A percentile compares a stretch with the other conserved stretches of the same genome.
Conservation (phyloP, 345 rosid genomes). For the Nephelium lappaceum region DNA sequence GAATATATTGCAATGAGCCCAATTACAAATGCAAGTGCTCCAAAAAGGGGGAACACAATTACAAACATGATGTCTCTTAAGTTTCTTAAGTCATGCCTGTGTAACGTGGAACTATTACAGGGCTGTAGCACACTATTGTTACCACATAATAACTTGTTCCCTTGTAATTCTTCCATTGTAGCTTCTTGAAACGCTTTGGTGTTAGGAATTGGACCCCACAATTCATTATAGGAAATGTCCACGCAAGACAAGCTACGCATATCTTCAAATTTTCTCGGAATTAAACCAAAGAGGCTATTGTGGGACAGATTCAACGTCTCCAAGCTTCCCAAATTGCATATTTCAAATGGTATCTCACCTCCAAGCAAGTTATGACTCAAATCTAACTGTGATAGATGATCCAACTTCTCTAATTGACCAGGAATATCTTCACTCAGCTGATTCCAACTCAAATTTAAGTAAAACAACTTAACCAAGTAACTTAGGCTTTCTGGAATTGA, state of each 20-base stretch:
- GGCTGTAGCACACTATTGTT: too few species aligned
- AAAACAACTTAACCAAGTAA: slow-evolving; percentile 5
- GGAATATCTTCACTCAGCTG: slow-evolving; percentile 20
- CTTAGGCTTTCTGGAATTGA: slow-evolving; percentile 10
- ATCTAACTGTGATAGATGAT: slow-evolving; percentile 15
- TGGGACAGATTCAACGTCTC: slow-evolving; percentile 30
- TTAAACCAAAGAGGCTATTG: slow-evolving; percentile 27
- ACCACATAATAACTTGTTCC: slow-evolving; percentile 30
- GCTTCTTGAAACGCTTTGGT: slow-evolving; percentile 23
- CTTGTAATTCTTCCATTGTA: slow-evolving; percentile 3
- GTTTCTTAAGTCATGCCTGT: too few species aligned
- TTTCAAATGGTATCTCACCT: slow-evolving; percentile 21
- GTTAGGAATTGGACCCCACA: slow-evolving; percentile 35
- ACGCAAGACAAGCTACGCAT: slow-evolving; percentile 24
- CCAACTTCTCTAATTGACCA: slow-evolving; percentile 8
- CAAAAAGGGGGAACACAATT: too few species aligned
- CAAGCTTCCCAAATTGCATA: slow-evolving; percentile 17
- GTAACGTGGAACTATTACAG: too few species aligned
- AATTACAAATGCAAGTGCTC: too few species aligned
- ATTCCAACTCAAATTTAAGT: slow-evolving; percentile 30
- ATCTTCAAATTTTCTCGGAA: slow-evolving; percentile 24
- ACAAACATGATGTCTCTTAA: background rate
- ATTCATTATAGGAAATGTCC: slow-evolving; percentile 34
- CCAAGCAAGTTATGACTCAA: slow-evolving; percentile 24
- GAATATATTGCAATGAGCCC: background rate